Percentiles rank a stretch among this genome's conserved stretches.
phyloP scores from a whole-genome alignment of 1,139 yeast species.

The Yamadazyma conglobata region DNA sequence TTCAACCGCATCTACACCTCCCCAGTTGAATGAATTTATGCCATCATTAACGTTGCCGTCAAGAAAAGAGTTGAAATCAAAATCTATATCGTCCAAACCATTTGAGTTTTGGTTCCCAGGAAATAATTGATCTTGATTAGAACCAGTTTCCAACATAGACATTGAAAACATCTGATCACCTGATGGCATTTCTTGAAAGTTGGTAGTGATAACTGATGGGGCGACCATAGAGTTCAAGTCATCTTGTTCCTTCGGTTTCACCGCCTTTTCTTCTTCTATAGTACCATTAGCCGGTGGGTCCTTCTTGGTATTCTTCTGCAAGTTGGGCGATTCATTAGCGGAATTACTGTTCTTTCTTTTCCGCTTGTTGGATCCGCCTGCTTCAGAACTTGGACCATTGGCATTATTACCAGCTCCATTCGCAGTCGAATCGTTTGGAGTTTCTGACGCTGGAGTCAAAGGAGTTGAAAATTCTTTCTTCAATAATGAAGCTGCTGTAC shows the following conservation, averaged over 20 bases:
- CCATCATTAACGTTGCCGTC: slow-evolving; percentile 42
- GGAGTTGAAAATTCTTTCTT: slow-evolving; percentile 41
- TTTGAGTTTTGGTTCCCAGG: slow-evolving; percentile 16
- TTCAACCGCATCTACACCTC: slow-evolving; percentile 49
- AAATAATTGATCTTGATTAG: slow-evolving; percentile 22
- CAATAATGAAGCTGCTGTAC: slow-evolving; percentile 24
- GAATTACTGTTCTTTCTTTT: slow-evolving; percentile 22
- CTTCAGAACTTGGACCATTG: slow-evolving; percentile 1
- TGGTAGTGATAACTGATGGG: slow-evolving; percentile 22
- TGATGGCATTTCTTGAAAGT: slow-evolving; percentile 26
- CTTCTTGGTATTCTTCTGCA: slow-evolving; percentile 19
- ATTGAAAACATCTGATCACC: slow-evolving; percentile 37
- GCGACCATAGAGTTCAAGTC: slow-evolving; percentile 17
- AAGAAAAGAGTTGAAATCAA: slow-evolving; percentile 52
- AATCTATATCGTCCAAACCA: slow-evolving; percentile 45
- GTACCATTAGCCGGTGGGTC: slow-evolving; percentile 21
- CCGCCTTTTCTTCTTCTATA: slow-evolving; percentile 23
- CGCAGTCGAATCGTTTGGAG: slow-evolving; percentile 20
- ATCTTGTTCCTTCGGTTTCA: slow-evolving; percentile 18
- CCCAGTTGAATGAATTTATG: slow-evolving; percentile 50
- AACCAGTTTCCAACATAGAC: slow-evolving; percentile 28
- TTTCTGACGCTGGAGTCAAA: slow-evolving; percentile 43
- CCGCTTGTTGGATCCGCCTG: slow-evolving; percentile 12
- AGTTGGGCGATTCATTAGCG: slow-evolving; percentile 35
- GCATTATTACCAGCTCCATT: neutral